Conservation (phyloP, 257 asterid genomes). For the Ajuga chamaepitys region DNA sequence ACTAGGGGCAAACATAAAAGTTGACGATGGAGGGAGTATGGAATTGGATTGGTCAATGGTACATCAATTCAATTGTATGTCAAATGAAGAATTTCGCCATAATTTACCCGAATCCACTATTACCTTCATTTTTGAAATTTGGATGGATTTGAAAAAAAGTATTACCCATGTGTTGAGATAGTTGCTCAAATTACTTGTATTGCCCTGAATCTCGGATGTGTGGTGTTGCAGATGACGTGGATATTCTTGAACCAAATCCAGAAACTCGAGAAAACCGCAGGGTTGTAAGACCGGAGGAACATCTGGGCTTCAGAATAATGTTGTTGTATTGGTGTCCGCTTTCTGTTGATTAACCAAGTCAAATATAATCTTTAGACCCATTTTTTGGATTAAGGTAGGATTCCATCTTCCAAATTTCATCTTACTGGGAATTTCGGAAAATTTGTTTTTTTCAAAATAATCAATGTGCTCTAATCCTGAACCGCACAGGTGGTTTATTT, state of each 20-base stretch:
- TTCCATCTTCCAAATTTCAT: conserved; percentile 1
- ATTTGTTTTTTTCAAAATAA: conserved; percentile 14
- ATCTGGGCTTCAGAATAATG: conserved; percentile 20
- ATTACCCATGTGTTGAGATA: too few relatives aligned
- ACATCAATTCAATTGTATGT: too few relatives aligned
- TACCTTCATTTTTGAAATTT: too few relatives aligned
- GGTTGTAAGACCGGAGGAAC: conserved; percentile 45
- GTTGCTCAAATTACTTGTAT: too few relatives aligned
- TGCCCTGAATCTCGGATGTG: background rate
- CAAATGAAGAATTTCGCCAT: too few relatives aligned
- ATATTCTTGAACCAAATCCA: conserved; percentile 91
- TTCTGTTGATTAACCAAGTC: conserved; percentile 16
- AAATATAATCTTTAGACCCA: conserved; percentile 15
- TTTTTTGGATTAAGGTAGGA: conserved; percentile 25
- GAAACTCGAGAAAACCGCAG: conserved; percentile 52
- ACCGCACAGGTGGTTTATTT: background rate
- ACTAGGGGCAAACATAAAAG: too few relatives aligned
- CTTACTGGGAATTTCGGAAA: background rate
- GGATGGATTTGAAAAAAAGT: too few relatives aligned
- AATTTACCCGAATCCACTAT: too few relatives aligned
- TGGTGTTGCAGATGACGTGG: conserved; percentile 86
- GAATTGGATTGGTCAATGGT: too few relatives aligned
- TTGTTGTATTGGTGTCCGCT: background rate
- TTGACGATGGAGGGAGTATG: too few relatives aligned
- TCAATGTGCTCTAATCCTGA: background rate